Base-by-base conservation (phyloP, 768 basidiomycete genomes). In the Melanogaster broomeanus region DNA sequence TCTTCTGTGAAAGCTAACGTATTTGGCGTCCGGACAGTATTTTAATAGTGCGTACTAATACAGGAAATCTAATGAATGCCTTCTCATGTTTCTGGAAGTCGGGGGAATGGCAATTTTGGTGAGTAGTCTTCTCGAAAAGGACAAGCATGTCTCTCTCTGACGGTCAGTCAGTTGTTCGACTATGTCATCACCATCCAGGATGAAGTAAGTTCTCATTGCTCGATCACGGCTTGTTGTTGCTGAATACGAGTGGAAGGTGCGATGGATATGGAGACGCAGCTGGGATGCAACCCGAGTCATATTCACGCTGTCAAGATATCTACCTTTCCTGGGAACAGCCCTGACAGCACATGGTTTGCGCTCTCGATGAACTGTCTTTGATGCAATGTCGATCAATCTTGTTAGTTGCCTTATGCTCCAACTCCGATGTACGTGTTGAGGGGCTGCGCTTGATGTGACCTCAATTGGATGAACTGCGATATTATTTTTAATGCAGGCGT, bases 291-390 rank as follows among this genome's bases (percentile, higher is more conserved):
- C 56, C 1, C 56, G 59, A 22, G 11, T 48, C 28, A 8, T 59
- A 27, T 63, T 65, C 21, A 51, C 34, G 11, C 16, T 45, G 16
- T 64, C 61, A 6, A 62, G 60, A 25, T 63, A 65, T 46, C 24
- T 65, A 10, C 60, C 61, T 4, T 62, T 59, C 24, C 30, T 37
- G 6, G 60, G 56, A 6, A 10, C 18, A 28, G 53, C 15, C 6
- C 24, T 65, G 41, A 49, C 53, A 24, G 45, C 33, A 30, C 56
- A 59, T 40, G 39, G 61, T 62, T 33, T 46, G 53, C 16, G n/a
- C 7, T 27, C 25, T 27, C 25, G n/a, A 27, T 8, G 25, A 27
- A 27, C 8, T 8, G 8, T 8, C 25, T 27, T 27, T 27, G 25
- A 27, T 27, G 25, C 25, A 8, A 27, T 27, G 8, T 27, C 8